Base-by-base conservation (phyloP, 768 basidiomycete species). In the Phanerochaete sordida region DNA sequence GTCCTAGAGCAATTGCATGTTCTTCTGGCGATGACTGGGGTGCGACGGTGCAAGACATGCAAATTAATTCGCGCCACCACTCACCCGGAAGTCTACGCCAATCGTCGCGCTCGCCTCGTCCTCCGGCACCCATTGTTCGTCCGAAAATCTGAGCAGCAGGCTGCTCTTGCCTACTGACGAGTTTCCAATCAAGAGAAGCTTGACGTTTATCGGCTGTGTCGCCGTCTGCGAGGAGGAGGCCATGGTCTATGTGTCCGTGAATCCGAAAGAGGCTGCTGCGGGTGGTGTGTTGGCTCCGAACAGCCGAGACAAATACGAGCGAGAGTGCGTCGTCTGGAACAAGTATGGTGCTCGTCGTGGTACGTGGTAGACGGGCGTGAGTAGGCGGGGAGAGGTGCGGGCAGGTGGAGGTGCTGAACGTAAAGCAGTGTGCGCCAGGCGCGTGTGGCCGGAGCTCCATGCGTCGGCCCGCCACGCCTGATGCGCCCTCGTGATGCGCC, bases 111-210 rank as follows among this genome's bases (percentile, higher is more conserved):
- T 91, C 49, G 87, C 85, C 74, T 95, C 93, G 69, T 95, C 94
- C 71, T 93, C 90, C 7, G 91, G 87, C 21, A 98, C 76, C 88
- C 95, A 98, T 67, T 93, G 91, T 75, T 96, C 91, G 70, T 98
- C 95, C 2, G 95, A 95, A 78, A 98, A 98, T n/a, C 96, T 84
- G 9, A 98, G 77, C 3, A 98, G 73, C 15, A 98, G 78, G 66
- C 92, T 94, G 63, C 90, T 93, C 79, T 95, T 92, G 66, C 96
- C 96, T 16, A 98, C 96, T 3, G 90, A 91, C 11, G 90, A 89
- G 69, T 93, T 93, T 35, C 91, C 91, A 52, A 93, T 93, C 31
- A 94, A 79, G 9, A 94, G 81, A 1, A 94, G 80, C 74, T 94
- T 94, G 71, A 88, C 85, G 57, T 93, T 93, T 46, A 90, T 81